A percentile compares a stretch with the other conserved stretches of the same genome.
Evolutionary conservation across 148 eudicot species (phyloP).

Genomic region (Cornus florida): DNA sequence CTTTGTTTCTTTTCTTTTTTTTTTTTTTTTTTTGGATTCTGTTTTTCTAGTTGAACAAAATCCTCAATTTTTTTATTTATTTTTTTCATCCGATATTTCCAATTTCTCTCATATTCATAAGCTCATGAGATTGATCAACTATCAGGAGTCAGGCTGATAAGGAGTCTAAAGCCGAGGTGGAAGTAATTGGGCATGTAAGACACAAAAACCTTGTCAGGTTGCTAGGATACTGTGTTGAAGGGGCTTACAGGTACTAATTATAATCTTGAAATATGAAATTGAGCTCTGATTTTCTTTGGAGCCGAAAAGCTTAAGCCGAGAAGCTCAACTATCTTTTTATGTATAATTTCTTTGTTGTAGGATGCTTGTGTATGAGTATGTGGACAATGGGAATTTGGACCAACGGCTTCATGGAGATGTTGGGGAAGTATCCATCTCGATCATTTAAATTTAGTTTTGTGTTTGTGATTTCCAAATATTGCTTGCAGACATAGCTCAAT

Average conservation of each 20-base stretch:
- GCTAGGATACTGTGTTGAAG: constrained; percentile 94
- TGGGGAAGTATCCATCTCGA: constrained; percentile 53
- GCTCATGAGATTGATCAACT: constrained; percentile 22
- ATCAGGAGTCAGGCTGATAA: constrained; percentile 95
- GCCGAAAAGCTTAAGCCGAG: no score
- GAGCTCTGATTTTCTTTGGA: not conserved
- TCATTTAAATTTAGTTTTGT: not conserved
- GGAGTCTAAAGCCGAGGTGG: constrained; percentile 94
- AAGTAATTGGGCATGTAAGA: constrained; percentile 91
- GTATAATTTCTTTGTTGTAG: constrained; percentile 35
- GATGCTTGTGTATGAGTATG: constrained; percentile 95
- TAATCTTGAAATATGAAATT: not conserved
- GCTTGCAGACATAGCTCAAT: not conserved
- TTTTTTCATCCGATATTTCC: not conserved
- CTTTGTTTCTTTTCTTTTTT: no score
- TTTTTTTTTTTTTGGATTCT: no score
- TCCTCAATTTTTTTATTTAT: constrained; percentile 3
- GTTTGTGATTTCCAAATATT: not conserved
- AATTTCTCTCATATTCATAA: constrained; percentile 6
- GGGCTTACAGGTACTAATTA: constrained; percentile 72
- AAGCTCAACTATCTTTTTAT: not conserved
- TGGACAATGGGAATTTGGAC: constrained; percentile 88
- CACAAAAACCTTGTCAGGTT: constrained; percentile 94
- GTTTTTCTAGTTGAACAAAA: no score
- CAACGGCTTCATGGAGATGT: constrained; percentile 97